These are phyloP conservation scores for Ceriops tagal DNA, from an alignment of 345 rosid genomes.

Conservation along the genomic window DNA sequence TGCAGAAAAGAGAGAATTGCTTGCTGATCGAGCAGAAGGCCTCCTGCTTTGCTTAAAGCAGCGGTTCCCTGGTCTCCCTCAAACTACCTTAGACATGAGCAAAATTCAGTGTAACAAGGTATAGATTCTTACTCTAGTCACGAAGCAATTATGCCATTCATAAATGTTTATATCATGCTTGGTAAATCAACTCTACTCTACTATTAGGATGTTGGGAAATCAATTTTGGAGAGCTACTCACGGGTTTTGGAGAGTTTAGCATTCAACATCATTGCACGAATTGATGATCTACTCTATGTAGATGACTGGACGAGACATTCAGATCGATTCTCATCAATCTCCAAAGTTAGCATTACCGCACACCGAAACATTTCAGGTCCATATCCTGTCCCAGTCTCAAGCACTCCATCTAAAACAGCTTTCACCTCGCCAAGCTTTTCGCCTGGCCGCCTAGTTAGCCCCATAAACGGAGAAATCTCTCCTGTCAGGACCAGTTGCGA, in stretches of 20 bases:
- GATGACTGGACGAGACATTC: slow-evolving; percentile 79
- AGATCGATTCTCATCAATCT: slow-evolving; percentile 52
- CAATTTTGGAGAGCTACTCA: slow-evolving; percentile 89
- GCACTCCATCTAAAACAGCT: slow-evolving; percentile 68
- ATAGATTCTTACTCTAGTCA: background rate
- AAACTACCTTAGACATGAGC: slow-evolving; percentile 90
- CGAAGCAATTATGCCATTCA: background rate
- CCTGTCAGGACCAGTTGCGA: slow-evolving; percentile 46
- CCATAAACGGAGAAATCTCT: slow-evolving; percentile 54
- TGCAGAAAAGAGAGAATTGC: slow-evolving; percentile 76
- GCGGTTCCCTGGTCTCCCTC: slow-evolving; percentile 88
- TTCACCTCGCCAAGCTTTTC: slow-evolving; percentile 74
- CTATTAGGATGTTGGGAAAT: slow-evolving; percentile 85
- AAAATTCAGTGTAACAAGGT: slow-evolving; percentile 96
- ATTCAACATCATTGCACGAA: slow-evolving; percentile 81
- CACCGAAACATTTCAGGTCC: slow-evolving; percentile 53
- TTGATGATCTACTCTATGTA: slow-evolving; percentile 82
- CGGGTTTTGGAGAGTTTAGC: slow-evolving; percentile 93
- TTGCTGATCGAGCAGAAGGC: slow-evolving; percentile 86
- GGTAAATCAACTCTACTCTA: background rate
- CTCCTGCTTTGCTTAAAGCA: slow-evolving; percentile 82
- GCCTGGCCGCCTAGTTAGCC: slow-evolving; percentile 55
- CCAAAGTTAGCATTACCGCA: slow-evolving; percentile 47
- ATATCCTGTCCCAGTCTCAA: slow-evolving; percentile 44
- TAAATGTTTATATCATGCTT: background rate